Evolutionary conservation across 306 rosid genomes (phyloP).

Genomic region (Prunus fruticosa): DNA sequence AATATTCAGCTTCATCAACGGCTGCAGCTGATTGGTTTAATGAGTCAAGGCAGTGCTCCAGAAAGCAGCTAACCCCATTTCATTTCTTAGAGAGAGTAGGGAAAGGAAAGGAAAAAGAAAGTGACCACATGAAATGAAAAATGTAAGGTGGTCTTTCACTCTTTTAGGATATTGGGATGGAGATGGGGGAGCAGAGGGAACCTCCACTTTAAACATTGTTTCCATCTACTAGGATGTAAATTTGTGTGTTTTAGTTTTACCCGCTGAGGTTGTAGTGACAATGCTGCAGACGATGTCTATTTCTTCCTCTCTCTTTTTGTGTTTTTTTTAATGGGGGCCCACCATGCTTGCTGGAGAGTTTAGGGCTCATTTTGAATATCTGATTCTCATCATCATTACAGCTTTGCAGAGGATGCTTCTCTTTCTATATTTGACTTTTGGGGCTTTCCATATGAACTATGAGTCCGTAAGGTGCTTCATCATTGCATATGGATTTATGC

Average conservation of each 20-base stretch:
- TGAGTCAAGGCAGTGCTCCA: neutral
- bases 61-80: conserved; percentile 3
- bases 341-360: conserved; percentile 14
- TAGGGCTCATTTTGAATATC: conserved; percentile 31
- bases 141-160: conserved; percentile 7
- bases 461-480: conserved; percentile 23
- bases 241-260: conserved; percentile 11
- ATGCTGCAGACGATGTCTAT: conserved; percentile 17
- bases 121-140: conserved; percentile 15
- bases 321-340: conserved; percentile 8
- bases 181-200: conserved; percentile 34
- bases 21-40: conserved; percentile 36
- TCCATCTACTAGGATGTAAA: conserved; percentile 27
- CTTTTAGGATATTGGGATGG: conserved; percentile 18
- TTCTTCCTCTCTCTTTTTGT: neutral
- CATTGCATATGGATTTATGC: conserved; percentile 23
- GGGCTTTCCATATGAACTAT: conserved; percentile 3
- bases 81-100: neutral
- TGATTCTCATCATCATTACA: conserved; percentile 48
- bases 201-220: conserved; percentile 18
- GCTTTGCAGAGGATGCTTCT: conserved; percentile 41
- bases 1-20: conserved; percentile 59
- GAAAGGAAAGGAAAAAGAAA: conserved; percentile 5
- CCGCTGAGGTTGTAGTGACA: conserved; percentile 13
- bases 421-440: conserved; percentile 59